Percentiles rank a stretch among this genome's conserved stretches.
Evolutionary conservation across 1,139 yeast species (phyloP).

Genomic region (Diutina mesorugosa): DNA sequence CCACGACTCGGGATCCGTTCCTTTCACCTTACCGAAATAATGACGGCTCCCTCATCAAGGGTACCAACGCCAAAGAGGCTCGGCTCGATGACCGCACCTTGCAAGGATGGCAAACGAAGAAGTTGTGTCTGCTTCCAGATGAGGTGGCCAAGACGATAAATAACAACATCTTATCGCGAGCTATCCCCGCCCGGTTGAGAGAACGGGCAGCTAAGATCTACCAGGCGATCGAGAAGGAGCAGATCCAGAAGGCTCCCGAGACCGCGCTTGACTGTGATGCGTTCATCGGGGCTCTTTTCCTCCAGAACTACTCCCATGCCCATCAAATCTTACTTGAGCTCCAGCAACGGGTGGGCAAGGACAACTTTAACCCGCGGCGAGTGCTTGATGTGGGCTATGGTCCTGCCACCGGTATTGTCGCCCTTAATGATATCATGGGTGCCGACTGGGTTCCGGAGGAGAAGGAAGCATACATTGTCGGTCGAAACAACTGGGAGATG

Average conservation of each 20-base stretch:
- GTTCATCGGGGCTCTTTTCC: conserved; percentile 70
- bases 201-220: conserved; percentile 36
- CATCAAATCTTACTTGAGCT: conserved; percentile 60
- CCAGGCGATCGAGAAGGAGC: conserved; percentile 33
- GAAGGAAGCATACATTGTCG: conserved; percentile 65
- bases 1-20: background rate
- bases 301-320: conserved; percentile 71
- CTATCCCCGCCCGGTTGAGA: conserved; percentile 44
- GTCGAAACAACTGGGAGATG: conserved; percentile 54
- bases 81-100: conserved; percentile 36
- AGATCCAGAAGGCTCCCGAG: conserved; percentile 39
- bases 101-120: conserved; percentile 33
- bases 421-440: conserved; percentile 73
- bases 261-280: conserved; percentile 63
- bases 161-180: conserved; percentile 41
- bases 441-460: conserved; percentile 40
- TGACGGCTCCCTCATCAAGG: conserved; percentile 29
- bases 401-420: conserved; percentile 88
- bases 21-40: conserved; percentile 19
- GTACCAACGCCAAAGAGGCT: conserved; percentile 36
- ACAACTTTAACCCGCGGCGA: conserved; percentile 44
- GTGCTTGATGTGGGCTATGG: conserved; percentile 82
- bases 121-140: conserved; percentile 35
- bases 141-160: conserved; percentile 43
- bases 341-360: conserved; percentile 33